phyloP scores from a whole-genome alignment of 371 early-diverging fungal genomes.

The Blakeslea trispora region DNA sequence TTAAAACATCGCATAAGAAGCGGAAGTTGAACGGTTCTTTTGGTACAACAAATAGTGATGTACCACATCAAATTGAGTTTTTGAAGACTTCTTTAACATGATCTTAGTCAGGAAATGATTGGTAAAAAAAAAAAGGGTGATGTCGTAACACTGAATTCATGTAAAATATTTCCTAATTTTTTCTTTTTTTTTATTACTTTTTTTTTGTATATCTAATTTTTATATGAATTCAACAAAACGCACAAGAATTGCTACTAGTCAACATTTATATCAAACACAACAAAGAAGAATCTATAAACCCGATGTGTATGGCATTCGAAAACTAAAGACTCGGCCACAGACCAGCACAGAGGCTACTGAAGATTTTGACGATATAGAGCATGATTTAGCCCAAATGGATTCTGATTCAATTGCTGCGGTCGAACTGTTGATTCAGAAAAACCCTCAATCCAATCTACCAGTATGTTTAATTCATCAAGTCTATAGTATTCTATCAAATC shows the following conservation, averaged over 20 bases:
- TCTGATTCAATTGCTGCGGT: conserved; percentile 41
- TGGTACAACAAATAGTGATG: too few species aligned
- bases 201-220: too few species aligned
- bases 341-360: conserved; percentile 5
- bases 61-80: too few species aligned
- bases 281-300: conserved; percentile 25
- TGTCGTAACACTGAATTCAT: too few species aligned
- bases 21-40: too few species aligned
- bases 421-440: conserved; percentile 28
- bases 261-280: conserved; percentile 14
- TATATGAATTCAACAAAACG: too few species aligned
- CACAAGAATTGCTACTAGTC: background rate
- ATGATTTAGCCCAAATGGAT: conserved; percentile 5
- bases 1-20: too few species aligned
- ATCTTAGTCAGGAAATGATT: too few species aligned
- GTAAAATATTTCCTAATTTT: too few species aligned
- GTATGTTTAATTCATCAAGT: conserved; percentile 45
- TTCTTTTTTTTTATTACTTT: too few species aligned
- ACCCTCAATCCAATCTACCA: conserved; percentile 9
- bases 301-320: conserved; percentile 31
- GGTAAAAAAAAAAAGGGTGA: too few species aligned
- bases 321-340: conserved; percentile 1
- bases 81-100: too few species aligned
- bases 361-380: conserved; percentile 19
- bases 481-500: conserved; percentile 36